These are phyloP conservation scores for Chionographis japonica DNA, from an alignment of 106 monocot genomes.

Conservation along the genomic window DNA sequence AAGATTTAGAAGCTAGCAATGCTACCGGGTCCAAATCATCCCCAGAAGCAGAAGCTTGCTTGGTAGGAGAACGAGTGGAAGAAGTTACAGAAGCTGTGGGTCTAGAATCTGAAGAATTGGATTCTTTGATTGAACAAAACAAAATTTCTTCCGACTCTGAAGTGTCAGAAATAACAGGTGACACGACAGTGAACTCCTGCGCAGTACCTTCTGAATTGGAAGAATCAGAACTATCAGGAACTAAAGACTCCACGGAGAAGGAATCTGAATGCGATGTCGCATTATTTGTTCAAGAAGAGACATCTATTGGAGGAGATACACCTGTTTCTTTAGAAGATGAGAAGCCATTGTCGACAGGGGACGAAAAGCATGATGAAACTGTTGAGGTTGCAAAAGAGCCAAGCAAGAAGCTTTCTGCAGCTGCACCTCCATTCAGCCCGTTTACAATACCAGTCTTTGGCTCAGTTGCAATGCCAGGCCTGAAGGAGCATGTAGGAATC, in stretches of 20 bases:
- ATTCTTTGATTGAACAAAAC: slow-evolving; percentile 15
- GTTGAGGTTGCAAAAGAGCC: slow-evolving; percentile 38
- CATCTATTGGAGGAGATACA: slow-evolving; percentile 6
- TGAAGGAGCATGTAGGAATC: slow-evolving; percentile 67
- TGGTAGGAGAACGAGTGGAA: neutral
- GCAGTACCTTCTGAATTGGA: slow-evolving; percentile 6
- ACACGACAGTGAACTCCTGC: neutral
- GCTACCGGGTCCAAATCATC: slow-evolving; percentile 5
- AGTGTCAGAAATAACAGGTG: neutral
- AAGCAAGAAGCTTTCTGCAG: slow-evolving; percentile 79
- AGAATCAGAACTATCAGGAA: slow-evolving; percentile 22
- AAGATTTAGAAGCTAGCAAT: slow-evolving; percentile 15
- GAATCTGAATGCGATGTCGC: slow-evolving; percentile 21
- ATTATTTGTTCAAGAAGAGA: slow-evolving; percentile 23
- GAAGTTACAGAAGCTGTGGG: slow-evolving; percentile 11
- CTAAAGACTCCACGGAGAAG: slow-evolving; percentile 5
- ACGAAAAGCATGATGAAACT: slow-evolving; percentile 30
- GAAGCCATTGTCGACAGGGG: slow-evolving; percentile 22
- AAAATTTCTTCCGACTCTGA: slow-evolving; percentile 11
- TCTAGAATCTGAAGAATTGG: slow-evolving; percentile 17
- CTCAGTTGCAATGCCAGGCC: slow-evolving; percentile 53
- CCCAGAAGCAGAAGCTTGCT: neutral
- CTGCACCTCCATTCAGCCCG: slow-evolving; percentile 87
- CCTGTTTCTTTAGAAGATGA: slow-evolving; percentile 27
- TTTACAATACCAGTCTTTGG: slow-evolving; percentile 61